Percentiles rank a stretch among this genome's conserved stretches.
phyloP scores from a whole-genome alignment of 108 stramenopile genomes.

The Fragilaria crotonensis region DNA sequence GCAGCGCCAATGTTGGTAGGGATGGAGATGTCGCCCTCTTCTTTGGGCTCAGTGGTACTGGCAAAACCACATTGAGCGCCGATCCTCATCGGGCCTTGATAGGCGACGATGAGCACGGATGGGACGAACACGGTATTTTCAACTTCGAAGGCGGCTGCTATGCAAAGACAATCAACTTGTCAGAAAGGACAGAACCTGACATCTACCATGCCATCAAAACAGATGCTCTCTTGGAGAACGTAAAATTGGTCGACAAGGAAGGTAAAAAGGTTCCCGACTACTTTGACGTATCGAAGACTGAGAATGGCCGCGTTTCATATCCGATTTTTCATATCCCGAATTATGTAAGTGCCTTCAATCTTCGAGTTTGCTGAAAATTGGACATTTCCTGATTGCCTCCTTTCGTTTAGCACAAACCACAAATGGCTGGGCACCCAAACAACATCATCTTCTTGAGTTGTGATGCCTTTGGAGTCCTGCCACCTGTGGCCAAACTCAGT shows the following conservation, averaged over 20 bases:
- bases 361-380: background rate
- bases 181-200: conserved; percentile 93
- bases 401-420: conserved; percentile 58
- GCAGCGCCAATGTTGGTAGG: conserved; percentile 93
- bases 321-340: conserved; percentile 91
- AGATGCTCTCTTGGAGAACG: conserved; percentile 95
- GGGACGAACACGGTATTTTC: conserved; percentile 96
- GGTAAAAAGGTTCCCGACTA: conserved; percentile 75
- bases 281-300: conserved; percentile 87
- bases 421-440: conserved; percentile 94
- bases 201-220: conserved; percentile 93
- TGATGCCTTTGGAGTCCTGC: conserved; percentile 97
- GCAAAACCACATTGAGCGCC: conserved; percentile 95
- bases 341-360: conserved; percentile 49
- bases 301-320: conserved; percentile 97
- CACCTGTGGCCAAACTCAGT: conserved; percentile 89
- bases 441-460: conserved; percentile 94
- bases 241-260: conserved; percentile 54
- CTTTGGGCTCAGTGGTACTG: conserved; percentile 94
- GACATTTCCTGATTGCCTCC: background rate
- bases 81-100: conserved; percentile 92
- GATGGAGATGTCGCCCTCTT: conserved; percentile 89
- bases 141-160: conserved; percentile 99
- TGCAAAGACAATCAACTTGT: conserved; percentile 95
- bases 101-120: conserved; percentile 96